Percentiles rank a stretch among this genome's conserved stretches.
Evolutionary conservation across 192 early-diverging fungal genomes (phyloP).

Genomic region (Hyaloraphidium curvatum): DNA sequence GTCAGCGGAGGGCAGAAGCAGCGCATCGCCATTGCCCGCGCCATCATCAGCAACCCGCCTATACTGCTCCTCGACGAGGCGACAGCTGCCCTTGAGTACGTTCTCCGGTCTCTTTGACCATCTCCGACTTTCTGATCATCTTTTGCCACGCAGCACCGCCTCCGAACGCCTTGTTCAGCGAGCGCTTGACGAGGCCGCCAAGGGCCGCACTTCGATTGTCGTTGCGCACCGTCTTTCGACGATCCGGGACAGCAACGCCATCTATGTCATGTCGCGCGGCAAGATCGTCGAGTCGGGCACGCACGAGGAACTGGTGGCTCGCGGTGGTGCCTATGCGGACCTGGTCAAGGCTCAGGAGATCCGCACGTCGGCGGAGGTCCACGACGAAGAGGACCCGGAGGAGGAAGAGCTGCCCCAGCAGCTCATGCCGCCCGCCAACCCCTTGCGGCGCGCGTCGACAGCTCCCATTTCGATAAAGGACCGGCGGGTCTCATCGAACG

Average conservation of each 20-base stretch:
- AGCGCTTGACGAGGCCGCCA: conserved; percentile 53
- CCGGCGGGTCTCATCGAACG: neutral
- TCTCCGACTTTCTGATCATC: neutral
- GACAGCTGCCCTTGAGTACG: conserved; percentile 60
- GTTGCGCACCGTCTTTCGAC: conserved; percentile 79
- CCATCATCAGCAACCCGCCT: conserved; percentile 59
- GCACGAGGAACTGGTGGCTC: conserved; percentile 51
- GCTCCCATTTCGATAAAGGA: neutral
- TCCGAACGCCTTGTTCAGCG: conserved; percentile 63
- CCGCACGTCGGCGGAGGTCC: neutral
- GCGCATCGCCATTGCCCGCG: conserved; percentile 6
- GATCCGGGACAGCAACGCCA: conserved; percentile 63
- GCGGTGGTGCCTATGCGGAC: conserved; percentile 12
- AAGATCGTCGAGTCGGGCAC: conserved; percentile 42
- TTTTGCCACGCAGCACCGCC: neutral
- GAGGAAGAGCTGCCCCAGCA: neutral
- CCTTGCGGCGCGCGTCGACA: neutral
- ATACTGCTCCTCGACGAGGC: conserved; percentile 80
- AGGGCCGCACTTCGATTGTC: conserved; percentile 69
- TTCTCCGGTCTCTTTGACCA: neutral
- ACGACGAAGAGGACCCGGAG: conserved; percentile 4
- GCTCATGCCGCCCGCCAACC: conserved; percentile 3
- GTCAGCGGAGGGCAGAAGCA: conserved; percentile 11
- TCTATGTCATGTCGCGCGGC: conserved; percentile 62
- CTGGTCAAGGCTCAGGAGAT: conserved; percentile 37